Conservation (phyloP, 805 yeast genomes). For the Barnettozyma sp. region DNA sequence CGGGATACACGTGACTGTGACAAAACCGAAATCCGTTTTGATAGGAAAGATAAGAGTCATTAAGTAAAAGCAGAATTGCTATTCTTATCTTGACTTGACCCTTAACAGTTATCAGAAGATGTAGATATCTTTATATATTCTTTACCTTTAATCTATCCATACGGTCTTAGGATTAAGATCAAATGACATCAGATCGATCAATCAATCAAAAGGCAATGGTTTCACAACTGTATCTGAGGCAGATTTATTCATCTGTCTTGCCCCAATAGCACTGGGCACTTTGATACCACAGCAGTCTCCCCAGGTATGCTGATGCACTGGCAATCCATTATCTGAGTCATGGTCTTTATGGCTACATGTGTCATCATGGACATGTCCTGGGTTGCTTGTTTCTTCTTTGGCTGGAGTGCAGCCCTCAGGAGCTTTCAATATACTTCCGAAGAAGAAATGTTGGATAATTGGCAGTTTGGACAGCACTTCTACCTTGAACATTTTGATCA, state of each 20-base stretch:
- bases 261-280: constrained; percentile 93
- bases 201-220: constrained; percentile 62
- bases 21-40: too few relatives aligned
- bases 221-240: constrained; percentile 18
- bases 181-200: too few relatives aligned
- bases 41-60: too few relatives aligned
- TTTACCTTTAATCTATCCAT: too few relatives aligned
- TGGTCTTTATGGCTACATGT: constrained; percentile 23
- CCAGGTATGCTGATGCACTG: constrained; percentile 55
- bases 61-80: too few relatives aligned
- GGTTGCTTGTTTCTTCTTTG: constrained; percentile 22
- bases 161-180: too few relatives aligned
- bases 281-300: constrained; percentile 98
- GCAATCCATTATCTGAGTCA: constrained; percentile 26
- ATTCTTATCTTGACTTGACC: too few relatives aligned
- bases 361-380: constrained; percentile 21
- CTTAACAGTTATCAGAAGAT: too few relatives aligned
- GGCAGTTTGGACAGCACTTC: constrained; percentile 90
- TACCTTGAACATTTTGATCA: constrained; percentile 91
- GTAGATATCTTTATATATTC: too few relatives aligned
- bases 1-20: too few relatives aligned
- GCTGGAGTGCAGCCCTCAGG: constrained; percentile 60
- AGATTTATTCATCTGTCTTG: constrained; percentile 45
- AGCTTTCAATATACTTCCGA: constrained; percentile 62
- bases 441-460: constrained; percentile 88